Percentiles rank a stretch among this genome's conserved stretches.
Evolutionary conservation across 179 eudicot species (phyloP).

Genomic region (Silene noctiflora): DNA sequence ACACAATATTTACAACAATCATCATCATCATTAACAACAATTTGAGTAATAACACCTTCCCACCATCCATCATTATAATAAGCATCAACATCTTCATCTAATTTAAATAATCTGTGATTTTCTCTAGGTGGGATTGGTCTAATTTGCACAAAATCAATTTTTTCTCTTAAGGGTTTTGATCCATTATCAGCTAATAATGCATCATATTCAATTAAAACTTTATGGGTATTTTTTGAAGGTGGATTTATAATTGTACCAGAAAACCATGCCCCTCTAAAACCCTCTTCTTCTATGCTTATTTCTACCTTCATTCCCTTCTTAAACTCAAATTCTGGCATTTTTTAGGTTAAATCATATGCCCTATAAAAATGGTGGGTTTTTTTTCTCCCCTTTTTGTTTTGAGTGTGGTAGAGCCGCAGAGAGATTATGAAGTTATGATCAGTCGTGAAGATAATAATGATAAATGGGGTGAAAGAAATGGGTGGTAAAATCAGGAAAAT

Average conservation of each 20-base stretch:
- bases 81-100: conserved; percentile 82
- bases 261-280: conserved; percentile 90
- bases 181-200: conserved; percentile 43
- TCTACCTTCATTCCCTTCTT: conserved; percentile 58
- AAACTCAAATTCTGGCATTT: conserved; percentile 31
- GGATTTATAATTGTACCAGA: conserved; percentile 49
- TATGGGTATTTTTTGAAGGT: conserved; percentile 30
- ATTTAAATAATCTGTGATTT: conserved; percentile 27
- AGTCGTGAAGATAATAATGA: too few species aligned
- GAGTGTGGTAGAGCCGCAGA: too few species aligned
- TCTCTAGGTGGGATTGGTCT: conserved; percentile 70
- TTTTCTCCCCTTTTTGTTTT: too few species aligned
- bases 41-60: conserved; percentile 78
- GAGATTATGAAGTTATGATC: too few species aligned
- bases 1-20: conserved; percentile 35
- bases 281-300: conserved; percentile 73
- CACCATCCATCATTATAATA: conserved; percentile 82
- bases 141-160: conserved; percentile 57
- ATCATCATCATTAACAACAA: conserved; percentile 21
- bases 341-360: neutral
- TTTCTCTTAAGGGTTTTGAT: conserved; percentile 43
- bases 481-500: too few species aligned
- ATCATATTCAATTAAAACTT: conserved; percentile 55
- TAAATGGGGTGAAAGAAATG: too few species aligned
- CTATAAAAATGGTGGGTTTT: neutral